These are phyloP conservation scores for Pseudopediastrum boryanum DNA, from an alignment of 139 green algal species.

Conservation along the genomic window DNA sequence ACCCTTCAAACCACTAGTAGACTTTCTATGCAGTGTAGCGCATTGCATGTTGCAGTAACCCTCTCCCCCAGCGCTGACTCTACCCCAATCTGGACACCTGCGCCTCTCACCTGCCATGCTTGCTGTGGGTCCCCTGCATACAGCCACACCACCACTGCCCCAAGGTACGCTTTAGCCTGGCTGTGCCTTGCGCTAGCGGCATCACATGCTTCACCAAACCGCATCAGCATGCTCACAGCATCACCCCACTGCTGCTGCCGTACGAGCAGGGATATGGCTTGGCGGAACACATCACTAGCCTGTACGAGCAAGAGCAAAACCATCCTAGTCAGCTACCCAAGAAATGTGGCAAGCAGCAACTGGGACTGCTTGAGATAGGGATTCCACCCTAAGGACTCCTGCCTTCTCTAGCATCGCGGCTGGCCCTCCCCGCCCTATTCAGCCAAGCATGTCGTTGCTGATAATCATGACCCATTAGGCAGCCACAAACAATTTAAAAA, in stretches of 20 bases:
- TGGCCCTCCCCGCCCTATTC: too few species aligned
- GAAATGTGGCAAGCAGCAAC: neutral
- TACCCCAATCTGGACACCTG: too few species aligned
- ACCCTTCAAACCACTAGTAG: too few species aligned
- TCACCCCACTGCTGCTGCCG: slow-evolving; percentile 42
- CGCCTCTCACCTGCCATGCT: slow-evolving; percentile 50
- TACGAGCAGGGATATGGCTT: slow-evolving; percentile 39
- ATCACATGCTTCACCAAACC: slow-evolving; percentile 67
- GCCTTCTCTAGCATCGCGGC: too few species aligned
- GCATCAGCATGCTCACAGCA: slow-evolving; percentile 58
- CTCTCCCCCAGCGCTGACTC: too few species aligned
- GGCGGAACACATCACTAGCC: slow-evolving; percentile 56
- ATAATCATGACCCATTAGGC: too few species aligned
- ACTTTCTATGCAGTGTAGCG: too few species aligned
- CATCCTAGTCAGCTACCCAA: neutral
- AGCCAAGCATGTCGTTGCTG: too few species aligned
- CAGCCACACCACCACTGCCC: slow-evolving; percentile 71
- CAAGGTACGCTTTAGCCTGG: slow-evolving; percentile 75
- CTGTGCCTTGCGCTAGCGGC: slow-evolving; percentile 21
- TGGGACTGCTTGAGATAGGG: too few species aligned
- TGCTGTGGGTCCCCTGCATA: slow-evolving; percentile 53
- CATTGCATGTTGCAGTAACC: too few species aligned
- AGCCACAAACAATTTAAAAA: too few species aligned
- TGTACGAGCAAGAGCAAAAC: slow-evolving; percentile 1
- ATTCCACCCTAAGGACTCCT: too few species aligned